phyloP scores from a whole-genome alignment of 208 protist genomes.

The Strigomonas culicis region DNA sequence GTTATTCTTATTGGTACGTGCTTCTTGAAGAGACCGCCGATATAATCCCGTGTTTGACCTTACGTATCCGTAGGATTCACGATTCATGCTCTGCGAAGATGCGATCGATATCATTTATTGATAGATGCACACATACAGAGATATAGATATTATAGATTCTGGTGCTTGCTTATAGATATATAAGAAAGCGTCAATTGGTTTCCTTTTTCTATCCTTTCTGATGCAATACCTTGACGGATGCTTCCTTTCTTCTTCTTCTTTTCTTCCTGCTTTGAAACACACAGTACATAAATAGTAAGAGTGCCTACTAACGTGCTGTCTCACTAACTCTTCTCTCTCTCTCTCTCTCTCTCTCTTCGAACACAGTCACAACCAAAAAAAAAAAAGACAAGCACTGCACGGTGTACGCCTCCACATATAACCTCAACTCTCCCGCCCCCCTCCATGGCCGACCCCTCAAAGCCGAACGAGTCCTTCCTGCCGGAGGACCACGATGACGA shows the following conservation, averaged over 20 bases:
- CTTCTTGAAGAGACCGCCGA: background rate
- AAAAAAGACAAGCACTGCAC: conserved; percentile 3
- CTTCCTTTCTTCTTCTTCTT: conserved; percentile 7
- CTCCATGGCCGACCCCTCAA: background rate
- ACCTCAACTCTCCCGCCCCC: background rate
- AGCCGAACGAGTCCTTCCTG: conserved; percentile 22
- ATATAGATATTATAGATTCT: background rate
- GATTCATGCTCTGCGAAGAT: conserved; percentile 6
- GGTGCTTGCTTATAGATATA: background rate
- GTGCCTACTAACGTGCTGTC: background rate
- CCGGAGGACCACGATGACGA: conserved; percentile 55
- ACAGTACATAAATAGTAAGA: background rate
- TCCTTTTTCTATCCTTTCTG: background rate
- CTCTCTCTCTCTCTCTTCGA: background rate
- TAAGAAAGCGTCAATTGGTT: background rate
- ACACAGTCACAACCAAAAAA: background rate
- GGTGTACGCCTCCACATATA: too few species aligned
- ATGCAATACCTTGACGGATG: background rate
- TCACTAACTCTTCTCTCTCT: background rate
- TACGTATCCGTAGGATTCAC: background rate
- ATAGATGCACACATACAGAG: too few species aligned
- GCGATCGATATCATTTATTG: background rate
- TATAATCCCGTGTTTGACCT: conserved; percentile 7
- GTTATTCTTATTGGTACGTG: background rate
- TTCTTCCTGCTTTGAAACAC: background rate